Percentiles rank a stretch among this genome's conserved stretches.
phyloP scores from a whole-genome alignment of 495 filamentous ascomycete genomes.

The Hypomontagnella monticulosa region DNA sequence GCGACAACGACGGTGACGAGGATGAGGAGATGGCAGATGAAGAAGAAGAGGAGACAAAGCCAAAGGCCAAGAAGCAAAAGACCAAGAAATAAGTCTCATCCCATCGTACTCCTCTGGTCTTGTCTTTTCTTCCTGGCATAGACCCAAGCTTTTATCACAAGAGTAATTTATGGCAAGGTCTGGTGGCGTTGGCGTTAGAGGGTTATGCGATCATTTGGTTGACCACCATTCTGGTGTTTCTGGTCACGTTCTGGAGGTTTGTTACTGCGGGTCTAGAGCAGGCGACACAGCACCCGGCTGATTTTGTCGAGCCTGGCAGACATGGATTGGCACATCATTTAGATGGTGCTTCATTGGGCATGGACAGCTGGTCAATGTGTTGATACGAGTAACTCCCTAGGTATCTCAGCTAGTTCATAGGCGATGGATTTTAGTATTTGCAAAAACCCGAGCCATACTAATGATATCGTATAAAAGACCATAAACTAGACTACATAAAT shows the following conservation, averaged over 20 bases:
- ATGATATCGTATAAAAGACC: not conserved
- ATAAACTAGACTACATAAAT: no score
- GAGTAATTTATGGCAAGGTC: slow-evolving; percentile 21
- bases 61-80: slow-evolving; percentile 63
- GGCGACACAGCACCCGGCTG: not conserved
- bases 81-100: slow-evolving; percentile 37
- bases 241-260: slow-evolving; percentile 4
- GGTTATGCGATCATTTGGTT: slow-evolving; percentile 11
- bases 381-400: slow-evolving; percentile 6
- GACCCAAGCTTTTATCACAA: slow-evolving; percentile 23
- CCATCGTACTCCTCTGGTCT: not conserved
- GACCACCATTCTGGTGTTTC: slow-evolving; percentile 9
- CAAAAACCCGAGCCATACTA: not conserved
- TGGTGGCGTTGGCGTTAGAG: slow-evolving; percentile 37
- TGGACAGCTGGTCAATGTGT: not conserved
- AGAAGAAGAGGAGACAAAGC: slow-evolving; percentile 50
- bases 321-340: not conserved
- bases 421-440: not conserved
- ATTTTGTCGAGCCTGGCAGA: slow-evolving; percentile 1
- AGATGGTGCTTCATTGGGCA: slow-evolving; percentile 7
- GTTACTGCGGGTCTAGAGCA: not conserved
- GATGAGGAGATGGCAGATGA: slow-evolving; percentile 45
- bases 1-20: slow-evolving; percentile 47
- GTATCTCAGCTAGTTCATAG: not conserved
- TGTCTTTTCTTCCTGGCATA: slow-evolving; percentile 17